phyloP scores from a whole-genome alignment of 345 rosid species.

The Eucalyptus globulus region DNA sequence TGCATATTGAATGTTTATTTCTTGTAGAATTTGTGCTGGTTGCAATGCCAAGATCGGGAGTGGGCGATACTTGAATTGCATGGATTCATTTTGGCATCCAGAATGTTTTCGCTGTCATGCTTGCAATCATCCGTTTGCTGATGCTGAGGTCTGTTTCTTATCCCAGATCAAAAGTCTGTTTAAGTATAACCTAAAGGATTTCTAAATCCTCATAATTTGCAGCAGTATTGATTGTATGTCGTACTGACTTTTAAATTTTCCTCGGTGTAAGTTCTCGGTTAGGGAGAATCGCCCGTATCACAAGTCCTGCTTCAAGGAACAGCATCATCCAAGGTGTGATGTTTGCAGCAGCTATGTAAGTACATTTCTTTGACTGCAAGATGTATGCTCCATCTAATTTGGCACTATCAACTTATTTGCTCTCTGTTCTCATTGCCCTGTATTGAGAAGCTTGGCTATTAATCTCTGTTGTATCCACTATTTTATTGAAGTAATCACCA shows the following conservation, averaged over 20 bases:
- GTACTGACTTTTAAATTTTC: background rate
- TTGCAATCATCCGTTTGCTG: conserved; percentile 30
- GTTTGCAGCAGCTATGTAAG: conserved; percentile 83
- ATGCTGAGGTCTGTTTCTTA: conserved; percentile 42
- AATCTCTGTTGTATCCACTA: background rate
- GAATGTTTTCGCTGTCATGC: conserved; percentile 28
- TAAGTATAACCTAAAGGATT: background rate
- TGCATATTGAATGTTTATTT: background rate
- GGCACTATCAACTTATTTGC: background rate
- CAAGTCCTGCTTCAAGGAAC: conserved; percentile 80
- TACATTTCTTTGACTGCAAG: background rate
- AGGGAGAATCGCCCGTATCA: conserved; percentile 44
- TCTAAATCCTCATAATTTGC: background rate
- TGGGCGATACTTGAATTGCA: conserved; percentile 20
- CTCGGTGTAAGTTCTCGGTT: background rate
- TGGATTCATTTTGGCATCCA: conserved; percentile 36
- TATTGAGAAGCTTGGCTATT: background rate
- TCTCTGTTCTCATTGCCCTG: background rate
- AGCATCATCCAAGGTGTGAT: conserved; percentile 80
- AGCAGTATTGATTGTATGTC: background rate
- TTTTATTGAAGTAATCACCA: background rate
- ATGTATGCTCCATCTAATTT: background rate
- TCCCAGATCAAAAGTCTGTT: background rate
- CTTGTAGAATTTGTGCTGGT: conserved; percentile 25
- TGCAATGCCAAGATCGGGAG: conserved; percentile 26